Base-by-base conservation (phyloP, 2,329 filamentous ascomycete species). In the Thelonectria rubi region DNA sequence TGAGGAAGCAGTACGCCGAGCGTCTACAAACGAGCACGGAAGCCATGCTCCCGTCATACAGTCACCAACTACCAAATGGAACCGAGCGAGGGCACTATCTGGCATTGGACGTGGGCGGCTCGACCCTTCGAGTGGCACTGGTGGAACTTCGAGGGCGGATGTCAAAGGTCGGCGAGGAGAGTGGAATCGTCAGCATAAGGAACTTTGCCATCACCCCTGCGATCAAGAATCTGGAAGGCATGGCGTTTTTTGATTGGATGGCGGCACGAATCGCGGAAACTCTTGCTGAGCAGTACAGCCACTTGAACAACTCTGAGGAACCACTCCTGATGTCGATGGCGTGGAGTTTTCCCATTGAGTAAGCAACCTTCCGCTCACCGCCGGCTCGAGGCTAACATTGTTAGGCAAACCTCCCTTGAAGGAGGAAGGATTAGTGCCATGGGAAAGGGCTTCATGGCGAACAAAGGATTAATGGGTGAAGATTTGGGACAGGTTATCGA, bases 281-380 rank as follows among this genome's bases (percentile, higher is more conserved):
- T 1, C 76, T 90, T 11, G 75, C 78, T 7, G 77, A 77, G 45
- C 81, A 80, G 17, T 69, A 78, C 20, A 76, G 78, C 46, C 73
- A 75, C 3, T 75, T 73, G 20, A 73, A 77, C 59, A 73, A 67
- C 45, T 71, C 74, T 5, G 77, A 79, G 21, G 74, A 78, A 2
- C 80, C 83, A 26, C 76, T 90, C 53, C 83, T 82, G 9, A 80
- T 89, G 77, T 87, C 87, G 1, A 74, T 90, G 63, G 86, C 88
- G 6, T 91, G 88, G 87, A 90, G 88, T 60, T 91, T 91, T 68
- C 88, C 88, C 24, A 86, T 91, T 46, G 85, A 90, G 87, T 89
- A 79, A 72, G 86, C 80, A 30, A 11, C 32, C 26, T 7, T 17
- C n/a, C 32, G 18, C 40, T 52, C 21, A 14, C 30, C 37, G 37